Base-by-base conservation (phyloP, 2,329 filamentous ascomycete genomes). In the Xenoacremonium recifei region DNA sequence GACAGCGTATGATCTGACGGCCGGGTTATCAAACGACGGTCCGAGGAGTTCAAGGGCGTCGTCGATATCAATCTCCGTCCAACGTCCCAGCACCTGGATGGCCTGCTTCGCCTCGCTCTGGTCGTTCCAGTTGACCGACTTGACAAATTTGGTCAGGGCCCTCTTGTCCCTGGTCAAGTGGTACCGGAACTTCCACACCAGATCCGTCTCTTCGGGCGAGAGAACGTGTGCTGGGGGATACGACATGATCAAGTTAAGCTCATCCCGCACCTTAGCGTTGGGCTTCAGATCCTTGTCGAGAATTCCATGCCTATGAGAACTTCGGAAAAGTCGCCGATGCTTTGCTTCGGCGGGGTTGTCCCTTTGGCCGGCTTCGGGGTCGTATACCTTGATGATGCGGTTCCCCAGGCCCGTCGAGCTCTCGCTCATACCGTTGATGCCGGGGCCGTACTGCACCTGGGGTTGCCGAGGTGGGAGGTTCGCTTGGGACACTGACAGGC, bases 171-270 rank as follows among this genome's bases (percentile, higher is more conserved):
- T 79, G 1, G 91, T 93, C 17, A 99, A 69, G 63, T 96, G 92
- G 64, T 97, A 95, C 44, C 93, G 80, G 69, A 97, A 99, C 57
- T 95, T 93, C 95, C 95, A 99, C 16, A 99, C 82, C 38, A 96
- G 76, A 64, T 99, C 93, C 60, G 95, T 95, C 65, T 99, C 93
- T 62, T 96, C 91, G 0, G 89, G 81, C 2, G 83, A 89, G 18
- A 99, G 74, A 35, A 87, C 80, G 49, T 96, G 90, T 0, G 92
- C 96, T 3, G 93, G 93, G 6, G 92, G 90, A 59, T 96, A 96
- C 2, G 87, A 85, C 72, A 97, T 84, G 52, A 99, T 91, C 33
- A 81, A 74, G 60, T 97, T 96, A 21, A 99, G 73, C 64, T 96
- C 91, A 64, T 99, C 93, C 44, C 93, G 82, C 42, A 95, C 89